A percentile compares a stretch with the other conserved stretches of the same genome.
Conservation (phyloP, 2,329 filamentous ascomycete species). For the Xylaria sp. region DNA sequence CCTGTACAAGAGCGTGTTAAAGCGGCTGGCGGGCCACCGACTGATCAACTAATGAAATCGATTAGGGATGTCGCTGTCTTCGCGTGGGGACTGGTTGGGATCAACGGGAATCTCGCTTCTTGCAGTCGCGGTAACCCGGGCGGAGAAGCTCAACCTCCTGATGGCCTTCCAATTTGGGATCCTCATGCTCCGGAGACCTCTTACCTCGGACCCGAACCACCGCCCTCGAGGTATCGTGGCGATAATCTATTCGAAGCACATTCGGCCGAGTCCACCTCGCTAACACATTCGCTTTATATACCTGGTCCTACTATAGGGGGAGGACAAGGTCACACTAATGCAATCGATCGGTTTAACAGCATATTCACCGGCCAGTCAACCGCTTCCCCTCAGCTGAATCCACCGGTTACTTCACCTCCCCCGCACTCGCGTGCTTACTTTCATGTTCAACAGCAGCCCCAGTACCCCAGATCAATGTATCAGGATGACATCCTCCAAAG, state of each 20-base stretch:
- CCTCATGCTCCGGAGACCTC: slow-evolving; percentile 51
- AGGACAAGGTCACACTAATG: slow-evolving; percentile 36
- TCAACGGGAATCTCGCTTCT: slow-evolving; percentile 78
- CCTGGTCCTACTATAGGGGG: slow-evolving; percentile 33
- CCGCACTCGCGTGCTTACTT: slow-evolving; percentile 35
- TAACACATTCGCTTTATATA: slow-evolving; percentile 29
- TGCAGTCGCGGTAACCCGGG: slow-evolving; percentile 71
- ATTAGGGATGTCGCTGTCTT: slow-evolving; percentile 91
- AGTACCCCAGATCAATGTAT: slow-evolving; percentile 15
- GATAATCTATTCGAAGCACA: slow-evolving; percentile 22
- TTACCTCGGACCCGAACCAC: slow-evolving; percentile 53
- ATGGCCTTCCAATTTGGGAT: slow-evolving; percentile 71
- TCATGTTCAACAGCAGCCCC: slow-evolving; percentile 34
- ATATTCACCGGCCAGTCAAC: slow-evolving; percentile 31
- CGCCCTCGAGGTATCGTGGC: slow-evolving; percentile 45
- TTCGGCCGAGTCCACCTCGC: slow-evolving; percentile 23
- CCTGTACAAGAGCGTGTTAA: slow-evolving; percentile 58
- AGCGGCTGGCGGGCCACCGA: slow-evolving; percentile 63
- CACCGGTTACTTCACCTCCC: slow-evolving; percentile 21
- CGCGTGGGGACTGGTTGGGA: slow-evolving; percentile 83
- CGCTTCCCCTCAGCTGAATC: slow-evolving; percentile 35
- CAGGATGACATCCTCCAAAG: slow-evolving; percentile 23
- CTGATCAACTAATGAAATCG: slow-evolving; percentile 77
- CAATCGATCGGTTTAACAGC: slow-evolving; percentile 32
- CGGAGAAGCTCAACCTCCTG: slow-evolving; percentile 71